Conservation (phyloP, 495 filamentous ascomycete genomes). For the Penicillium waksmanii region DNA sequence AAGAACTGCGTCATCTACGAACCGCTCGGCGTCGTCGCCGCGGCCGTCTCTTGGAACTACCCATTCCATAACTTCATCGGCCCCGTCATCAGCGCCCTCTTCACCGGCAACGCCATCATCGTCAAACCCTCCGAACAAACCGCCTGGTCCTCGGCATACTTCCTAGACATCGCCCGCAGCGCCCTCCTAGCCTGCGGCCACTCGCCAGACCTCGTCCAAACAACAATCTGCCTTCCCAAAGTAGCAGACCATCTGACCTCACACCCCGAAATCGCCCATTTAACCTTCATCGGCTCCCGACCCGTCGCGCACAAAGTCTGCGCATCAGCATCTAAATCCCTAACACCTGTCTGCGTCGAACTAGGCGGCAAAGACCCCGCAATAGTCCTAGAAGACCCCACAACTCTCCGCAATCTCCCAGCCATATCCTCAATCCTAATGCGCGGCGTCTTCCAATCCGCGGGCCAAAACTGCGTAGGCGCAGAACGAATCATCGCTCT, state of each 20-base stretch:
- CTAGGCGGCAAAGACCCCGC: constrained; percentile 95
- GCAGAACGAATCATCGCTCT: constrained; percentile 90
- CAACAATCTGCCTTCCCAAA: constrained; percentile 82
- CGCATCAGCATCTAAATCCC: constrained; percentile 76
- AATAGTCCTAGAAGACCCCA: constrained; percentile 82
- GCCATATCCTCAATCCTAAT: constrained; percentile 80
- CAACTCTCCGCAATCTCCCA: constrained; percentile 59
- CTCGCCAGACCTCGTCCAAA: constrained; percentile 80
- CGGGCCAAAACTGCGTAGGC: constrained; percentile 98
- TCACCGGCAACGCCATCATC: constrained; percentile 89
- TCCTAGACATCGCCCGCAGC: constrained; percentile 72
- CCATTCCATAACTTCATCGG: constrained; percentile 94
- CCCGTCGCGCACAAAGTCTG: constrained; percentile 88
- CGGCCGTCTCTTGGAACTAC: constrained; percentile 96
- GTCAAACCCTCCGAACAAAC: constrained; percentile 94
- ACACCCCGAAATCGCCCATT: constrained; percentile 79
- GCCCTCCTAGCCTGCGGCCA: constrained; percentile 85
- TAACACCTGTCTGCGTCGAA: constrained; percentile 86
- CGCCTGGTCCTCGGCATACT: constrained; percentile 85
- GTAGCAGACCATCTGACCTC: constrained; percentile 82
- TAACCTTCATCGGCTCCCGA: constrained; percentile 97
- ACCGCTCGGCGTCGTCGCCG: constrained; percentile 88
- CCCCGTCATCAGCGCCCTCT: constrained; percentile 87
- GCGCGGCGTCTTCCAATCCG: constrained; percentile 90
- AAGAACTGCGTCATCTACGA: constrained; percentile 89